Percentiles rank a stretch among this genome's conserved stretches.
Conservation (phyloP, 805 yeast species). For the Cyberlindnera euphorbiae region DNA sequence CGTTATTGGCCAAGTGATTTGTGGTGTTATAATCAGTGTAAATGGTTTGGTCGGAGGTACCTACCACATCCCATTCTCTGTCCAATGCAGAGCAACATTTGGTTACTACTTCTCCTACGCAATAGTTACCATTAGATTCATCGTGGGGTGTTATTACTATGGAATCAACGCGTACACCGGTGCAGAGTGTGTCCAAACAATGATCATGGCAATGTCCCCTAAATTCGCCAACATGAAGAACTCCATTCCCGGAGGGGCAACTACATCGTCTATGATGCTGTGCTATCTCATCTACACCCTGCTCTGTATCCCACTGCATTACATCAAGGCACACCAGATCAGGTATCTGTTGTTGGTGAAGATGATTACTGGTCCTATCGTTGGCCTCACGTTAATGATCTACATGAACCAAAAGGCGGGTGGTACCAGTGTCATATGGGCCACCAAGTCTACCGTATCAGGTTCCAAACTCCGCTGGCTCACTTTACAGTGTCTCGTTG, state of each 20-base stretch:
- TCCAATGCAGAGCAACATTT: slow-evolving; percentile 13
- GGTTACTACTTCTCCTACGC: slow-evolving; percentile 15
- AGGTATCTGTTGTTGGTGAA: slow-evolving; percentile 9
- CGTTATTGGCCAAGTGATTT: slow-evolving; percentile 10
- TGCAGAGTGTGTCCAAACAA: slow-evolving; percentile 14
- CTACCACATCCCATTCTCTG: slow-evolving; percentile 15
- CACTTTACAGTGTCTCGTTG: slow-evolving; percentile 7
- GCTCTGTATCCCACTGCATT: slow-evolving; percentile 15
- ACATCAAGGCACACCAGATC: slow-evolving; percentile 14
- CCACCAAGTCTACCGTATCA: slow-evolving; percentile 3
- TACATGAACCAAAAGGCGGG: slow-evolving; percentile 15
- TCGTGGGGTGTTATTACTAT: slow-evolving; percentile 16
- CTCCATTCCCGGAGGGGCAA: slow-evolving; percentile 4
- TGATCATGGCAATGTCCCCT: slow-evolving; percentile 15
- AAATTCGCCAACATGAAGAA: slow-evolving; percentile 12
- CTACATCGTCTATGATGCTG: slow-evolving; percentile 13
- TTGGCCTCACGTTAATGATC: slow-evolving; percentile 13
- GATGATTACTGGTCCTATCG: slow-evolving; percentile 14
- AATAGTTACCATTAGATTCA: slow-evolving; percentile 10
- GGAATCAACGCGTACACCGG: slow-evolving; percentile 17
- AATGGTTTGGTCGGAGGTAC: slow-evolving; percentile 12
- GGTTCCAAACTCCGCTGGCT: slow-evolving; percentile 9
- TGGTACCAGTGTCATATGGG: slow-evolving; percentile 10
- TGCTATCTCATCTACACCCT: slow-evolving; percentile 14
- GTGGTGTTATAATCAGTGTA: slow-evolving; percentile 7